Evolutionary conservation across 305 asterid species (phyloP).

Genomic region (Fraxinus sp.): DNA sequence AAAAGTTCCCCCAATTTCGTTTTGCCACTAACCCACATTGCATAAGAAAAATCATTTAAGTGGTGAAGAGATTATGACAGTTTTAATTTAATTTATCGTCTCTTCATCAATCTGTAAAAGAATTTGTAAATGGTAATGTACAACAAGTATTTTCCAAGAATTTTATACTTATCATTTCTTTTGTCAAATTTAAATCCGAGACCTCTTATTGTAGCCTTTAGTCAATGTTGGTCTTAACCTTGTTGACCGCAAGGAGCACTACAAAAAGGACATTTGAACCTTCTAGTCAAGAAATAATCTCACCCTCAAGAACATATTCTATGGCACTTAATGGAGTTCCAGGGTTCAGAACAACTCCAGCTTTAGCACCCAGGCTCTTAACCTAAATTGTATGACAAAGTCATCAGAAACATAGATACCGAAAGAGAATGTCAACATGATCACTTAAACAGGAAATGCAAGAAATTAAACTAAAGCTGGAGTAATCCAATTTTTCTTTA

Average conservation of each 20-base stretch:
- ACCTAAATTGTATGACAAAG: conserved; percentile 42
- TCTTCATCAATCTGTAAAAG: neutral
- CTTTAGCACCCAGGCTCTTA: conserved; percentile 93
- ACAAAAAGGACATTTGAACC: neutral
- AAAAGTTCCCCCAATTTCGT: neutral
- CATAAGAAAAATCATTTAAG: neutral
- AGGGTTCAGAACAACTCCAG: conserved; percentile 99
- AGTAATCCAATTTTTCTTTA: neutral
- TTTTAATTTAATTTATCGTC: neutral
- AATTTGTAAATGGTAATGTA: neutral
- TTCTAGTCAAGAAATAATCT: conserved; percentile 24
- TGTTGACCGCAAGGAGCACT: neutral
- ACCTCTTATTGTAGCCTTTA: neutral
- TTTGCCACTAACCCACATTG: neutral
- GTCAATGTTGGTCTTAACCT: neutral
- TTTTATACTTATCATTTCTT: neutral
- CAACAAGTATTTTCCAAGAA: neutral
- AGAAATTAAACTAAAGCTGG: neutral
- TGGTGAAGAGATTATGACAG: neutral
- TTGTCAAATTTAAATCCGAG: neutral
- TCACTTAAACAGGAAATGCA: neutral
- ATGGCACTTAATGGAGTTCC: conserved; percentile 80
- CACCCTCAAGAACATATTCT: conserved; percentile 95
- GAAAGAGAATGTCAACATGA: neutral
- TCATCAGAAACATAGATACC: conserved; percentile 20